Conservation (phyloP, 169 alveolate genomes). For the Plasmodium ovale region DNA sequence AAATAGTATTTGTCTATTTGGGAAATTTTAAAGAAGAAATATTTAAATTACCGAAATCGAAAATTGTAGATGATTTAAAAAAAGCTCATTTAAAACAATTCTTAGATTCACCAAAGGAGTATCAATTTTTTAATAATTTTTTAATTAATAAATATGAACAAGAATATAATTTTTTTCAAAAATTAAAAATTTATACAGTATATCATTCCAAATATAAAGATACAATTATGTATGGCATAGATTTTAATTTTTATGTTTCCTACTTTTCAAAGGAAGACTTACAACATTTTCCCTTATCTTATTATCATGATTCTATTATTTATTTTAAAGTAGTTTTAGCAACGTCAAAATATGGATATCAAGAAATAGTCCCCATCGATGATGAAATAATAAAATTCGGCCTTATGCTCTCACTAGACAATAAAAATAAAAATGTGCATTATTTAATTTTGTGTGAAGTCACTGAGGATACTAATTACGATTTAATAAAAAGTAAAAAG, state of each 20-base stretch:
- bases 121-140: constrained; percentile 58
- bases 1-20: constrained; percentile 38
- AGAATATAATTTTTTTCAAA: constrained; percentile 49
- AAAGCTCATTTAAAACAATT: constrained; percentile 53
- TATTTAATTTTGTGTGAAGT: constrained; percentile 54
- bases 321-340: constrained; percentile 65
- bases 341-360: constrained; percentile 49
- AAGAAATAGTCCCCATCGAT: constrained; percentile 68
- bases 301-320: constrained; percentile 66
- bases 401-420: constrained; percentile 68
- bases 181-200: constrained; percentile 27
- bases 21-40: constrained; percentile 63
- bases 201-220: constrained; percentile 53
- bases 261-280: constrained; percentile 44
- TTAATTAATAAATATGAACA: constrained; percentile 53
- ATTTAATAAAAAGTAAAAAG: constrained; percentile 34
- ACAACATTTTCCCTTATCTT: constrained; percentile 57
- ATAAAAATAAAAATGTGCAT: constrained; percentile 65
- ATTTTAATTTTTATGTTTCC: constrained; percentile 66
- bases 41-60: constrained; percentile 50
- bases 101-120: constrained; percentile 20
- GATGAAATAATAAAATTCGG: constrained; percentile 67
- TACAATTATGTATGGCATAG: constrained; percentile 39
- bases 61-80: constrained; percentile 51
- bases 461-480: constrained; percentile 45